A percentile compares a stretch with the other conserved stretches of the same genome.
Evolutionary conservation across 2,329 filamentous ascomycete genomes (phyloP).

Genomic region (Dactylellina parvicollis): DNA sequence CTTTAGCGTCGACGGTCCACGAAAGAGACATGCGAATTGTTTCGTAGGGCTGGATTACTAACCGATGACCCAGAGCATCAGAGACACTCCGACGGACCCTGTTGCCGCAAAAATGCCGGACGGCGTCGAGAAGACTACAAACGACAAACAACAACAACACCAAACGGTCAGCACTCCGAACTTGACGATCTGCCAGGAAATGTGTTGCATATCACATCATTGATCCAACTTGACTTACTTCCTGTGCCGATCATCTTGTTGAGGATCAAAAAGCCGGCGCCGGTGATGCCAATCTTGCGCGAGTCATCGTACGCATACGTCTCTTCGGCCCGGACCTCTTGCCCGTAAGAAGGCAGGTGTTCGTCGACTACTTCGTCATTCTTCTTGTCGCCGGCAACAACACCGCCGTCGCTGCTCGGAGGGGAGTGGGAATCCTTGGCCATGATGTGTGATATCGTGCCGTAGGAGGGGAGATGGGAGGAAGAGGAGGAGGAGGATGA

Average conservation of each 20-base stretch:
- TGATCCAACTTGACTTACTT: slow-evolving; percentile 62
- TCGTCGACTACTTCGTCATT: slow-evolving; percentile 12
- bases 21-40: not conserved
- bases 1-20: too few relatives aligned
- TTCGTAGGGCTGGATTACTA: slow-evolving; percentile 60
- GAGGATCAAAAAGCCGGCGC: slow-evolving; percentile 68
- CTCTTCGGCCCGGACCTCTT: slow-evolving; percentile 55
- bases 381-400: slow-evolving; percentile 10
- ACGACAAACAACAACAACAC: too few relatives aligned
- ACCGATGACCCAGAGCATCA: slow-evolving; percentile 68
- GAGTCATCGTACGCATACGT: slow-evolving; percentile 62
- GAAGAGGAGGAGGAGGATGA: not conserved
- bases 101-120: slow-evolving; percentile 68
- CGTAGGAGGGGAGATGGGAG: slow-evolving; percentile 25
- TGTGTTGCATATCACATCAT: slow-evolving; percentile 26
- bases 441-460: slow-evolving; percentile 28
- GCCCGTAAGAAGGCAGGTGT: slow-evolving; percentile 28
- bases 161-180: not conserved
- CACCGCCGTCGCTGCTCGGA: slow-evolving; percentile 20
- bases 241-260: slow-evolving; percentile 71
- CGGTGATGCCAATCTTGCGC: slow-evolving; percentile 67
- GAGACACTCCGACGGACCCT: slow-evolving; percentile 67
- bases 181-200: not conserved
- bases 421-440: slow-evolving; percentile 32
- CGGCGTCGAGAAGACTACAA: slow-evolving; percentile 67